These are phyloP conservation scores for Phytophthora boehmeriae DNA, from an alignment of 352 stramenopile species.

Conservation along the genomic window DNA sequence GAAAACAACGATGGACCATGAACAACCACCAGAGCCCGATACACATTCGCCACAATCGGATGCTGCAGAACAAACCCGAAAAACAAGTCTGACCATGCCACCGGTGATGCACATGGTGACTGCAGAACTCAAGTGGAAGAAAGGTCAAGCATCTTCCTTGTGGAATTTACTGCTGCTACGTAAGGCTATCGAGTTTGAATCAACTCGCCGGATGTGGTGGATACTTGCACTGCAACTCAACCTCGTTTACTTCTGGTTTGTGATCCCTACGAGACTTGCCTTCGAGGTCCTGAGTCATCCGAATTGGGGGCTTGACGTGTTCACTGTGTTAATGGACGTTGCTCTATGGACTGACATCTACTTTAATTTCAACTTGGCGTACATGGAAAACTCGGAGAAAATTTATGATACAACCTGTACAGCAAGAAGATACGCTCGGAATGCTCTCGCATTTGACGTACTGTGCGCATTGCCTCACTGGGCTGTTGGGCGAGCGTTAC, in stretches of 20 bases:
- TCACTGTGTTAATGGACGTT: conserved; percentile 50
- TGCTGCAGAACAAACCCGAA: conserved; percentile 1
- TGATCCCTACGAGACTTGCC: conserved; percentile 48
- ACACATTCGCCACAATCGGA: background rate
- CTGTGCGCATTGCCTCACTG: conserved; percentile 52
- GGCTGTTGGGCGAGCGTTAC: conserved; percentile 22
- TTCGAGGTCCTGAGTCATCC: conserved; percentile 41
- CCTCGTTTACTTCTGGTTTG: conserved; percentile 62
- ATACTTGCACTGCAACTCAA: conserved; percentile 46
- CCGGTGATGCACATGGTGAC: conserved; percentile 29
- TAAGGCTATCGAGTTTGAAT: conserved; percentile 50
- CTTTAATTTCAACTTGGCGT: conserved; percentile 63
- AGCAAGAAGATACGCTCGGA: conserved; percentile 39
- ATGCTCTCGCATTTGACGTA: conserved; percentile 45
- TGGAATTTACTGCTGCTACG: conserved; percentile 42
- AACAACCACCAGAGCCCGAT: conserved; percentile 5
- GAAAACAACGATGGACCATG: conserved; percentile 1
- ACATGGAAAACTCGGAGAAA: conserved; percentile 58
- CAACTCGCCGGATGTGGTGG: conserved; percentile 51
- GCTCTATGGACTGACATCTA: conserved; percentile 55
- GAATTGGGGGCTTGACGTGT: conserved; percentile 34
- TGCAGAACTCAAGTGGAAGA: conserved; percentile 20
- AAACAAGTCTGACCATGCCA: conserved; percentile 30
- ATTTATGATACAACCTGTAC: conserved; percentile 50
- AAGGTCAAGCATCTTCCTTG: conserved; percentile 17